Base-by-base conservation (phyloP, 139 green algal genomes). In the Protoeuglena noctilucae region DNA sequence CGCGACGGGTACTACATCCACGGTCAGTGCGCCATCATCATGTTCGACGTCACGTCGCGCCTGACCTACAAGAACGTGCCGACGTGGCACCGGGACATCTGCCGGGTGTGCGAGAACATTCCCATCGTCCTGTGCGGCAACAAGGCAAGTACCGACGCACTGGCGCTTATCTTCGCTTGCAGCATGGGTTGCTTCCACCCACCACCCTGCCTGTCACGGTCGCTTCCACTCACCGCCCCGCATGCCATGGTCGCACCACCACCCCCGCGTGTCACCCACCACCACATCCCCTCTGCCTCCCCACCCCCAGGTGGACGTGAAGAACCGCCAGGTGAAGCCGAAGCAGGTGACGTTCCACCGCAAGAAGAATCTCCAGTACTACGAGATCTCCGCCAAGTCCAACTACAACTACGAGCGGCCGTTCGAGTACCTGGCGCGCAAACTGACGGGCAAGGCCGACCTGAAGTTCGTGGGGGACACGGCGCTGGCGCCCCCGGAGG, bases 351-450 rank as follows among this genome's bases (percentile, higher is more conserved):
- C 62, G 16, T 67, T 67, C 51, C 63, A 70, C 57, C 64, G 87
- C 48, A 99, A 99, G 76, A 99, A 99, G 87, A 99, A 99, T 74
- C 73, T 99, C 54, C 88, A 97, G 75, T 99, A 99, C 80, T 93
- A 96, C 60, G 90, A 99, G 76, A 95, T 99, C 68, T 93, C 79
- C n/a, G 92, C 92, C 49, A 98, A 97, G 80, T 84, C 63, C 61
- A 99, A 99, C 79, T 99, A 99, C 85, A 97, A 99, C 82, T 99
- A 94, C 59, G 92, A 99, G 72, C 98, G 98, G 80, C 92, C 92
- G 16, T 99, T 96, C 83, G 76, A 98, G 51, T 99, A 97, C 76
- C 76, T 99, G 41, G 92, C 92, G 12, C 73, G 89, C 60, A 98
- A 97, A 78, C 81, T 99, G 17, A 83, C 82, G n/a, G 89, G 87